Percentiles rank a stretch among this genome's conserved stretches.
phyloP scores from a whole-genome alignment of 2,329 filamentous ascomycete genomes.

The Emericellopsis cladophorae region DNA sequence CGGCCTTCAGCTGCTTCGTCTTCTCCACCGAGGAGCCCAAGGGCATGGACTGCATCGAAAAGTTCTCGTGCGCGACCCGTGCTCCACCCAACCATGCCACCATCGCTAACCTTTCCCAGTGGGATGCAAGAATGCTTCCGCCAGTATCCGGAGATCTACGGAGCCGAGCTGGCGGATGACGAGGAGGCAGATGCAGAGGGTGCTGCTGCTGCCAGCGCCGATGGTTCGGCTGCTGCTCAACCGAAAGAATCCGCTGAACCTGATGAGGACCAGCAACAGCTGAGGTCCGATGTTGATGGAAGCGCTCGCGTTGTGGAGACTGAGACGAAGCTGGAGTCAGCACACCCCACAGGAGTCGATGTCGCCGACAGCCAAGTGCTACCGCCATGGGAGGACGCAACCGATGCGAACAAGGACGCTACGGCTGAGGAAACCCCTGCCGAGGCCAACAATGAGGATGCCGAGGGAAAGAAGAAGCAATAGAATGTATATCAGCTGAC shows the following conservation, averaged over 20 bases:
- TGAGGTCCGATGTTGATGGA: not conserved
- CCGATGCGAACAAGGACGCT: constrained; percentile 12
- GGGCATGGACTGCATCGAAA: constrained; percentile 94
- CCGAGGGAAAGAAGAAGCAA: not conserved
- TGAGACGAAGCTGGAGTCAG: constrained; percentile 4
- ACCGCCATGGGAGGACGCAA: constrained; percentile 14
- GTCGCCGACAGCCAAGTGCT: constrained; percentile 2
- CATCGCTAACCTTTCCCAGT: constrained; percentile 33
- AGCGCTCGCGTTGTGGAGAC: not conserved
- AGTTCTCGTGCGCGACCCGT: constrained; percentile 64
- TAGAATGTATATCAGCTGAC: too few relatives aligned
- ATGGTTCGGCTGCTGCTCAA: not conserved
- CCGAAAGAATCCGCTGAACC: not conserved
- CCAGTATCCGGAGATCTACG: constrained; percentile 84
- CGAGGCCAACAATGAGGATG: constrained; percentile 7
- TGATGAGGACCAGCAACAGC: not conserved
- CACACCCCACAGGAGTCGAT: constrained; percentile 1
- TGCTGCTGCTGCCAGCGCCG: constrained; percentile 11
- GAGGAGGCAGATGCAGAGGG: constrained; percentile 24
- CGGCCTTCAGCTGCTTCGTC: constrained; percentile 97
- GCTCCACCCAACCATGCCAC: not conserved
- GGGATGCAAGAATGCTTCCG: constrained; percentile 97
- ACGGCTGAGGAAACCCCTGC: constrained; percentile 2
- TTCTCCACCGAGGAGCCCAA: constrained; percentile 89
- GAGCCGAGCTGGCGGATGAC: constrained; percentile 73